Conservation (phyloP, 345 rosid species). For the Aquilaria sinensis region DNA sequence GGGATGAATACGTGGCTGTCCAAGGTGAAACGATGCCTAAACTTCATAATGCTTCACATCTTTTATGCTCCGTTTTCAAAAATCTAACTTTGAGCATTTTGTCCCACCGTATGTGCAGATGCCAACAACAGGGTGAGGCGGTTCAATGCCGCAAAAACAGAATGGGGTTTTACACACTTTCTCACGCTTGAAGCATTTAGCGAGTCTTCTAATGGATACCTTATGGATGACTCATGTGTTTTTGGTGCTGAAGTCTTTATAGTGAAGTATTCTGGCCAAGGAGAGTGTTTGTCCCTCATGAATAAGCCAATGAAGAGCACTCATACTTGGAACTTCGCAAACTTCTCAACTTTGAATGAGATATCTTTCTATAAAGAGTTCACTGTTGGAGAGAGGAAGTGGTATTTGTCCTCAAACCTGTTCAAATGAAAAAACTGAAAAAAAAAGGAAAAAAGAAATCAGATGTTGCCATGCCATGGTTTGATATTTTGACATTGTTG, state of each 20-base stretch:
- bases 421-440: no score
- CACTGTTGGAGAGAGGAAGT: no score
- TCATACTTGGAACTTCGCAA: no score
- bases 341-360: no score
- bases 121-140: conserved; percentile 8
- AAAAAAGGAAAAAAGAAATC: no score
- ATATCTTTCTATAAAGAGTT: no score
- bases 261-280: conserved; percentile 1
- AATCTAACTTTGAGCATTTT: no score
- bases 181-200: conserved; percentile 20
- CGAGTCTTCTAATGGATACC: conserved; percentile 19
- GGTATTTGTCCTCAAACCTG: no score
- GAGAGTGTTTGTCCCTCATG: conserved; percentile 18
- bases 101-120: conserved; percentile 11
- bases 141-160: neutral
- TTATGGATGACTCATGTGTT: conserved; percentile 17
- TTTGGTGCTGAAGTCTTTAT: conserved; percentile 36
- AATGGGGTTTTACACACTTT: conserved; percentile 9
- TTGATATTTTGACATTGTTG: no score
- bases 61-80: neutral
- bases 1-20: conserved; percentile 10
- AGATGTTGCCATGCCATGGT: no score
- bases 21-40: conserved; percentile 10
- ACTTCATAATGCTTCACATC: neutral
- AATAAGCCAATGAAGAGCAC: conserved; percentile 10